These are phyloP conservation scores for Phylloporus sp. DNA, from an alignment of 768 basidiomycete genomes.

Conservation along the genomic window DNA sequence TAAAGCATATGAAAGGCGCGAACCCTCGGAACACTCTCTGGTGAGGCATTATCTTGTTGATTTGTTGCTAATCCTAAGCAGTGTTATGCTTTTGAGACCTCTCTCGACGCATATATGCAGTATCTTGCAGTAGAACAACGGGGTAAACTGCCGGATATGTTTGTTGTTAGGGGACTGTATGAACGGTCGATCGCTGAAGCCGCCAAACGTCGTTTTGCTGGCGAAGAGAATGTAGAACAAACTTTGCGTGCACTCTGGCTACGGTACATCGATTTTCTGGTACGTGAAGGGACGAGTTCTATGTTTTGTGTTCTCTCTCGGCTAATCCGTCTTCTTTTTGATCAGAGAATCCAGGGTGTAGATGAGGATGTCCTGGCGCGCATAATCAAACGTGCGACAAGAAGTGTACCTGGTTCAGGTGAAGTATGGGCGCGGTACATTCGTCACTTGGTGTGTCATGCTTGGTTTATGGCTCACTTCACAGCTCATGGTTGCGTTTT, in stretches of 20 bases:
- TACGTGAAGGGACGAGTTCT: constrained; percentile 30
- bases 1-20: constrained; percentile 60
- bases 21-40: constrained; percentile 55
- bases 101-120: constrained; percentile 58
- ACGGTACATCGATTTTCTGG: constrained; percentile 68
- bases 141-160: constrained; percentile 54
- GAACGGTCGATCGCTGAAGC: constrained; percentile 77
- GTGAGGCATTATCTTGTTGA: constrained; percentile 36
- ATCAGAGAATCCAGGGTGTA: constrained; percentile 34
- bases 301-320: background rate
- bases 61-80: constrained; percentile 7
- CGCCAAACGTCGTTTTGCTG: constrained; percentile 52
- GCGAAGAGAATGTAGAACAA: constrained; percentile 55
- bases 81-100: constrained; percentile 23
- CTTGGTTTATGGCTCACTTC: background rate
- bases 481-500: background rate
- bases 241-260: constrained; percentile 66
- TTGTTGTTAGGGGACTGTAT: constrained; percentile 55
- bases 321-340: background rate
- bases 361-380: constrained; percentile 40
- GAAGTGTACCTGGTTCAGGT: constrained; percentile 74
- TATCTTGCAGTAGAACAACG: constrained; percentile 64
- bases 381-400: constrained; percentile 54
- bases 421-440: constrained; percentile 79
- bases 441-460: constrained; percentile 55